Conservation (phyloP, 192 early-diverging fungal species). For the Linnemannia elongata region DNA sequence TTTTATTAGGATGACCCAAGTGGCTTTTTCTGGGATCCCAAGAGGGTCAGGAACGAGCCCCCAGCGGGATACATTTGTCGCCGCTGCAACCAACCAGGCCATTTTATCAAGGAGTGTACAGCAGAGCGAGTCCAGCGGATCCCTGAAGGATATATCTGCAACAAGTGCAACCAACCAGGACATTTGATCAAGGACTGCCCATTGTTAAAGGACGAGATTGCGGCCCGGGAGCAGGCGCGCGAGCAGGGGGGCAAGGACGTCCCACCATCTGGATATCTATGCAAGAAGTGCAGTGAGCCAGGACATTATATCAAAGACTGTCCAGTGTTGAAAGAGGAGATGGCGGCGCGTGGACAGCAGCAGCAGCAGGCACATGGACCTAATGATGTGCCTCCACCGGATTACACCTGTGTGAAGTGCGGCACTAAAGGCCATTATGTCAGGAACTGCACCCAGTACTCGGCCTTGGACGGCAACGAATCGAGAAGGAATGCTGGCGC, state of each 20-base stretch:
- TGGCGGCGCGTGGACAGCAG: not conserved
- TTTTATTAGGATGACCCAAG: not conserved
- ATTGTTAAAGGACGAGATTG: conserved; percentile 38
- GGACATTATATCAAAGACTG: conserved; percentile 80
- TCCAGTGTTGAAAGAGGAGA: conserved; percentile 32
- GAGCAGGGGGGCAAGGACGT: not conserved
- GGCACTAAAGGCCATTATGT: not conserved
- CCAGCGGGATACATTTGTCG: conserved; percentile 67
- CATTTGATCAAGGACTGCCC: conserved; percentile 70
- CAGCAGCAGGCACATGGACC: not conserved
- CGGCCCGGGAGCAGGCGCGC: not conserved
- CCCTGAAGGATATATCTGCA: conserved; percentile 60
- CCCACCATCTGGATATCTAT: conserved; percentile 70
- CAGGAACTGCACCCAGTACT: not conserved
- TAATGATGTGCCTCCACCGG: not conserved
- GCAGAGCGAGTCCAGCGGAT: conserved; percentile 20
- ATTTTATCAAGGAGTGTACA: conserved; percentile 65
- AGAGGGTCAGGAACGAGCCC: conserved; percentile 43
- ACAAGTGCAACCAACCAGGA: conserved; percentile 66
- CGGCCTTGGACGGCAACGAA: not conserved
- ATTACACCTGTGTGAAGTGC: not conserved
- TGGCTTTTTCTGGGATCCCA: conserved; percentile 50
- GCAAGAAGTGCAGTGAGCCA: conserved; percentile 70
- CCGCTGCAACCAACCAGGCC: conserved; percentile 56
- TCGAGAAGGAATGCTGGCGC: conserved; percentile 25